Percentiles rank a stretch among this genome's conserved stretches.
Conservation (phyloP, 805 yeast species). For the Komagataella populi region DNA sequence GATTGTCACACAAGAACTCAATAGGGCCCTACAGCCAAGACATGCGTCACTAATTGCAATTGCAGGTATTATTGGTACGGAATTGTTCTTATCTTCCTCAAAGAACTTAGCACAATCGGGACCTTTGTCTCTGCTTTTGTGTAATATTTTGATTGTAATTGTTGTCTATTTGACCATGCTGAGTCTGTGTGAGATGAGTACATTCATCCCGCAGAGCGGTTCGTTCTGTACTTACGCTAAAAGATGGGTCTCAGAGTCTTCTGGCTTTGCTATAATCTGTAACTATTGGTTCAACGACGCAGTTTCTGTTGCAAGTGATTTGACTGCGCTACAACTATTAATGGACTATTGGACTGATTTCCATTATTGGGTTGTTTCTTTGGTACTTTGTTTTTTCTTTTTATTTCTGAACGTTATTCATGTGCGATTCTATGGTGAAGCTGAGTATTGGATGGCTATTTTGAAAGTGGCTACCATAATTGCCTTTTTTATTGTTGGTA, state of each 20-base stretch:
- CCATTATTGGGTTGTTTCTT: constrained; percentile 36
- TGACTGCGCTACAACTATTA: constrained; percentile 31
- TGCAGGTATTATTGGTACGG: constrained; percentile 34
- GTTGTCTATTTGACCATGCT: constrained; percentile 41
- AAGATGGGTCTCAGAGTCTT: constrained; percentile 33
- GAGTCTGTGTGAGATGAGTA: constrained; percentile 42
- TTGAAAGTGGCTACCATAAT: constrained; percentile 50
- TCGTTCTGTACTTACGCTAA: constrained; percentile 36
- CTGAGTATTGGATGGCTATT: constrained; percentile 50
- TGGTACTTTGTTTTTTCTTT: constrained; percentile 39
- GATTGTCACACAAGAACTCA: constrained; percentile 16
- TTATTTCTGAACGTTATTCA: constrained; percentile 32
- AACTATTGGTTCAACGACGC: constrained; percentile 42
- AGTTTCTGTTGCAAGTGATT: constrained; percentile 31
- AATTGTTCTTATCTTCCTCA: constrained; percentile 43
- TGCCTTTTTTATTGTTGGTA: constrained; percentile 41
- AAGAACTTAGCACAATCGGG: constrained; percentile 35
- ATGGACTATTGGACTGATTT: constrained; percentile 33
- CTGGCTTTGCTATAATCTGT: constrained; percentile 37
- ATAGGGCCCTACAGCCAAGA: constrained; percentile 8
- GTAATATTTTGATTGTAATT: constrained; percentile 33
- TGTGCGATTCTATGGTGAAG: constrained; percentile 47
- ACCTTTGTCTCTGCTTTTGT: constrained; percentile 36
- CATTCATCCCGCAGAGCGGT: constrained; percentile 41
- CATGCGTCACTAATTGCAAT: constrained; percentile 37